phyloP scores from a whole-genome alignment of 1,284 basidiomycete genomes.

The Tetrapyrgos nigripes region DNA sequence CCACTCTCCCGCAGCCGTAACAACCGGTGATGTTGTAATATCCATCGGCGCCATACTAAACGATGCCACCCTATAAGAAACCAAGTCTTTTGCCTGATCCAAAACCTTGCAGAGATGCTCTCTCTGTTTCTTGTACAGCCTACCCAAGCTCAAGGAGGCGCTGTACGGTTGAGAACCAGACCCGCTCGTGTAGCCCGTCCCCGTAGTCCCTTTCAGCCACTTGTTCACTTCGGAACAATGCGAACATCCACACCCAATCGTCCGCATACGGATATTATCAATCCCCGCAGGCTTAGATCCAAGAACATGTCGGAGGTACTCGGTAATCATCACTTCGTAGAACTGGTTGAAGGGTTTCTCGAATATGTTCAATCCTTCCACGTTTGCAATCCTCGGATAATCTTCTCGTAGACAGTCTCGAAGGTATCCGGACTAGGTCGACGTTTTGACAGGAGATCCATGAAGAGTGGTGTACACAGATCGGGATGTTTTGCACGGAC shows the following conservation, averaged over 20 bases:
- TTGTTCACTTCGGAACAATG: conserved; percentile 31
- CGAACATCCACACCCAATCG: conserved; percentile 36
- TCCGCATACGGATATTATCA: conserved; percentile 23
- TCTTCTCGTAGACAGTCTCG: conserved; percentile 24
- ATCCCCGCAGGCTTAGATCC: conserved; percentile 21
- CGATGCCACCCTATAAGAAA: conserved; percentile 25
- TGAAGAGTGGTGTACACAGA: background rate
- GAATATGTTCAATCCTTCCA: conserved; percentile 18
- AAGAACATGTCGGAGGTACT: conserved; percentile 29
- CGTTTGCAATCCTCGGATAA: conserved; percentile 24
- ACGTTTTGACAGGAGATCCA: conserved; percentile 18
- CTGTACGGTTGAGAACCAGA: too few relatives aligned
- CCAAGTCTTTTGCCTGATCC: conserved; percentile 26
- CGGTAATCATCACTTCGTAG: conserved; percentile 25
- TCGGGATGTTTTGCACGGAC: background rate
- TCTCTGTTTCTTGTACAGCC: conserved; percentile 25
- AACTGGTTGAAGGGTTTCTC: conserved; percentile 29
- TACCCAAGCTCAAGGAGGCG: too few relatives aligned
- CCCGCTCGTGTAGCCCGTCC: conserved; percentile 22
- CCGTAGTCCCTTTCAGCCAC: conserved; percentile 25
- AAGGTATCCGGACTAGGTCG: conserved; percentile 23
- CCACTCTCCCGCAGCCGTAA: conserved; percentile 26
- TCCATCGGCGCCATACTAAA: conserved; percentile 27
- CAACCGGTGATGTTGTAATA: conserved; percentile 29
- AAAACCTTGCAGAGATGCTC: conserved; percentile 28